Base-by-base conservation (phyloP, 1,139 yeast genomes). In the Wickerhamomyces sp. region DNA sequence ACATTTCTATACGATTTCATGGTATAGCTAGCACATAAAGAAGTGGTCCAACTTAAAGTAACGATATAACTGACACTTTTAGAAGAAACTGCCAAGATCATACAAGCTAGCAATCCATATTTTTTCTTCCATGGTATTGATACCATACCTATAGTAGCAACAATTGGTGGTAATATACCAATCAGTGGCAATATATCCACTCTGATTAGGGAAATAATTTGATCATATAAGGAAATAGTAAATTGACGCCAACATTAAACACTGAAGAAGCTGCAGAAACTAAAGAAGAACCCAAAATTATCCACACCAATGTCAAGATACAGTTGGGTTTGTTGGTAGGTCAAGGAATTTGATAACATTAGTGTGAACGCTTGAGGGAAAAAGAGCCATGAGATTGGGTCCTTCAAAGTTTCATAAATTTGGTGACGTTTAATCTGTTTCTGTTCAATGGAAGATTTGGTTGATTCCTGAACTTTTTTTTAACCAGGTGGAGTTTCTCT, bases 1-100 rank as follows among this genome's bases (percentile, higher is more conserved):
- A 65, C 63, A 39, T 62, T 59, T 40, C 69, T 66, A 25, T 74
- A 67, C 34, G 64, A 59, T 52, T 74, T 76, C 57, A 78, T 78
- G 29, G 84, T 76, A 44, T 75, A 76, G 8, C 84, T 84, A 8
- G 80, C 79, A 15, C 70, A 67, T 49, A 78, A 76, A 4, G 78
- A 68, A 14, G 77, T 63, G 30, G 76, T 61, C 42, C 67, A 59
- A 22, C 74, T 62, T 46, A 76, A 61, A 13, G 67, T 52, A 21
- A 21, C 12, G 25, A 21, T 21, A 12, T 8, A 21, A 12, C 10
- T 12, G 7, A 21, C 7, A 8, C 25, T 12, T 8, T 8, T 8
- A 21, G 25, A 8, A 21, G 7, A 8, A 21, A 7, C 12, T 7
- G 25, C 12, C 25, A 21, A 21, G 7, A 21, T 21, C 25, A 21